Evolutionary conservation across 495 filamentous ascomycete genomes (phyloP).

Genomic region (Aspergillus nidulans): DNA sequence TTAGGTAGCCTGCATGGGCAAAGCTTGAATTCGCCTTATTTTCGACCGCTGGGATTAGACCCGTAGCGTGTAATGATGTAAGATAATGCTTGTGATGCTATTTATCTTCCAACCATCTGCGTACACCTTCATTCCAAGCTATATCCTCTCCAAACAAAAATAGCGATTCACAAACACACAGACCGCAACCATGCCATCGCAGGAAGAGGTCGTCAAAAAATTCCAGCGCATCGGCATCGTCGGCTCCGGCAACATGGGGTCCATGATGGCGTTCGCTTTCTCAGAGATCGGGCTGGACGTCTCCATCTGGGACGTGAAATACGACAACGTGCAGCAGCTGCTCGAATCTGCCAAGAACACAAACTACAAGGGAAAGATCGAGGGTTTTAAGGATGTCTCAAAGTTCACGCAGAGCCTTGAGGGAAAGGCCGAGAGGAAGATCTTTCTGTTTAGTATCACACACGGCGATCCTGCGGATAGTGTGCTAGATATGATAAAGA

Average conservation of each 20-base stretch:
- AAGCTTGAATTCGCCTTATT: slow-evolving; percentile 2
- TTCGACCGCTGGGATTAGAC: neutral
- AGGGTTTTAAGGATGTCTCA: slow-evolving; percentile 33
- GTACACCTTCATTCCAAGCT: too few species aligned
- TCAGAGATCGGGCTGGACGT: slow-evolving; percentile 58
- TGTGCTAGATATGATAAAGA: slow-evolving; percentile 55
- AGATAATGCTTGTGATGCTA: neutral
- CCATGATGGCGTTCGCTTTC: slow-evolving; percentile 61
- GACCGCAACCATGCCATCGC: slow-evolving; percentile 26
- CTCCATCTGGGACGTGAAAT: slow-evolving; percentile 54
- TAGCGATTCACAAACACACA: too few species aligned
- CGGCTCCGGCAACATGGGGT: slow-evolving; percentile 63
- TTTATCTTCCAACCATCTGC: neutral
- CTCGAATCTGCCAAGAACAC: slow-evolving; percentile 1
- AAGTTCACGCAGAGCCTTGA: slow-evolving; percentile 39
- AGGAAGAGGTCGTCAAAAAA: slow-evolving; percentile 12
- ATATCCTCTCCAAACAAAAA: too few species aligned
- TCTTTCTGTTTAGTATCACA: slow-evolving; percentile 65
- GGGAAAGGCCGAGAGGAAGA: slow-evolving; percentile 29
- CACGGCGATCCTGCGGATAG: slow-evolving; percentile 66
- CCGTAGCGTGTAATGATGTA: neutral
- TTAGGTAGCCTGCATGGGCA: neutral
- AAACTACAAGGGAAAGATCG: slow-evolving; percentile 32
- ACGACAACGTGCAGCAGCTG: slow-evolving; percentile 44
- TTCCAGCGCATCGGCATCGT: slow-evolving; percentile 56